Conservation (phyloP, 2,329 filamentous ascomycete genomes). For the Kalmusia sp. region DNA sequence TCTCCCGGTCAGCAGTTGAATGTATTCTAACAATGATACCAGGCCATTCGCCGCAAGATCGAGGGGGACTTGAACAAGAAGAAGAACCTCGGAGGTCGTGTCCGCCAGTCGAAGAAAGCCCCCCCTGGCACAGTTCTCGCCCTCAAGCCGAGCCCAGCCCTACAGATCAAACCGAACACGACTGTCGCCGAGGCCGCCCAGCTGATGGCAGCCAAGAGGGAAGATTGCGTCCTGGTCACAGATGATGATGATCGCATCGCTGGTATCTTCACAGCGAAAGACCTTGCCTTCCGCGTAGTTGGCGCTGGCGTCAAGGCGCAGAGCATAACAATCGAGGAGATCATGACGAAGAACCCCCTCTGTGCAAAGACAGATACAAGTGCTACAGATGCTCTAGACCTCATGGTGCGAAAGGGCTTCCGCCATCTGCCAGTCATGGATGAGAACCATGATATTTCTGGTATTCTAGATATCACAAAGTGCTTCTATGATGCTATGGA, state of each 20-base stretch:
- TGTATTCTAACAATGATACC: conserved; percentile 26
- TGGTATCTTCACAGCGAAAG: conserved; percentile 98
- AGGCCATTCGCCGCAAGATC: conserved; percentile 97
- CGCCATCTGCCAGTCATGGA: conserved; percentile 98
- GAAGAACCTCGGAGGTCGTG: conserved; percentile 79
- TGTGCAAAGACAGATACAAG: conserved; percentile 98
- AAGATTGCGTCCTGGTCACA: conserved; percentile 96
- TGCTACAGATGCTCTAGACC: conserved; percentile 93
- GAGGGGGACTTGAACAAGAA: conserved; percentile 98
- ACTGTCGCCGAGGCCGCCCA: conserved; percentile 96
- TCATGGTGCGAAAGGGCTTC: conserved; percentile 99
- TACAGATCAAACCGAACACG: conserved; percentile 95
- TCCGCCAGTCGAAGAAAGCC: conserved; percentile 87
- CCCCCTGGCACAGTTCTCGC: conserved; percentile 95
- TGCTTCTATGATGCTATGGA: conserved; percentile 99
- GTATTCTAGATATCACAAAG: conserved; percentile 97
- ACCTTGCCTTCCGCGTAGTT: conserved; percentile 95
- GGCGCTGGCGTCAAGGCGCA: conserved; percentile 87
- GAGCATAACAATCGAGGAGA: conserved; percentile 92
- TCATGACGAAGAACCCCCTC: conserved; percentile 99
- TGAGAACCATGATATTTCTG: conserved; percentile 98
- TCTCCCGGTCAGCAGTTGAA: conserved; percentile 9
- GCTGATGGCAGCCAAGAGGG: conserved; percentile 97
- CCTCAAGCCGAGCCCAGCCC: conserved; percentile 90
- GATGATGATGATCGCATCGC: conserved; percentile 98